phyloP scores from a whole-genome alignment of 2,329 filamentous ascomycete genomes.

The Talaromyces atroroseus region DNA sequence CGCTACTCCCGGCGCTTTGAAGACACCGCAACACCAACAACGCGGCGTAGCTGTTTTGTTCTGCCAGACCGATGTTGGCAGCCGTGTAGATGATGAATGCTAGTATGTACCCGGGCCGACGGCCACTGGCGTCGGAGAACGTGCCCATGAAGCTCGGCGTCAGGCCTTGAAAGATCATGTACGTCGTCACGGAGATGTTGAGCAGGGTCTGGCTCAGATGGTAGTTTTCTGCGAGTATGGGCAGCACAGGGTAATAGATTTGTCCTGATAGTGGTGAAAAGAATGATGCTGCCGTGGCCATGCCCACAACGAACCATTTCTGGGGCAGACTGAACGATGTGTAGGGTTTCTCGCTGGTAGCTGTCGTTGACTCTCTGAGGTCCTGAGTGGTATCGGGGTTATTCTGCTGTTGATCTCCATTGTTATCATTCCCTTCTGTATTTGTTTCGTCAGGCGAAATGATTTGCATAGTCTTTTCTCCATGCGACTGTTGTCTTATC shows the following conservation, averaged over 20 bases:
- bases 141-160: constrained; percentile 58
- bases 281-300: constrained; percentile 36
- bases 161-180: constrained; percentile 54
- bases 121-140: constrained; percentile 56
- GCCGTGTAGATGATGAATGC: constrained; percentile 43
- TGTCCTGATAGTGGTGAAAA: constrained; percentile 39
- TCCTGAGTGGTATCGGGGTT: not conserved
- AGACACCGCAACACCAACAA: constrained; percentile 57
- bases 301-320: constrained; percentile 33
- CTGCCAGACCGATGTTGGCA: constrained; percentile 55
- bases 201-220: constrained; percentile 6
- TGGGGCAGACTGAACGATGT: constrained; percentile 27
- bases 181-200: constrained; percentile 16
- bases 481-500: not conserved
- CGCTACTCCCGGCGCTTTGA: constrained; percentile 61
- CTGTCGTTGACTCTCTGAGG: constrained; percentile 4
- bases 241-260: constrained; percentile 37
- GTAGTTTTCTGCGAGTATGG: constrained; percentile 19
- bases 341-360: constrained; percentile 13
- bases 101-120: constrained; percentile 57
- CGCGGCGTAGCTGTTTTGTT: constrained; percentile 54
- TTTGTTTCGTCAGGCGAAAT: not conserved
- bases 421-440: not conserved
- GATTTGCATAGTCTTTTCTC: not conserved
- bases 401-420: not conserved